A percentile compares a stretch with the other conserved stretches of the same genome.
Evolutionary conservation across 2,329 filamentous ascomycete genomes (phyloP).

Genomic region (Penicillium sp.): DNA sequence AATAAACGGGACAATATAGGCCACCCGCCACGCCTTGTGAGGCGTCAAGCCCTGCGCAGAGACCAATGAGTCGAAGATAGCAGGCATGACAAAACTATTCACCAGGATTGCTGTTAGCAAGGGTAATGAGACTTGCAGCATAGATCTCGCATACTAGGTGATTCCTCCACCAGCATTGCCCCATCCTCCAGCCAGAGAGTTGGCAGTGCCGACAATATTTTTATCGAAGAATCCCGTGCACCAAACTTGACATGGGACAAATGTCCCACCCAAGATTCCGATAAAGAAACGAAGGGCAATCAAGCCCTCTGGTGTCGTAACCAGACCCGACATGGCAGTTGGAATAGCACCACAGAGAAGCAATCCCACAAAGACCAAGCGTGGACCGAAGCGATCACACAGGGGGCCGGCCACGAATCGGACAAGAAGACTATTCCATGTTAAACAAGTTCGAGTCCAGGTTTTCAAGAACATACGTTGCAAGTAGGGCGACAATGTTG

Average conservation of each 20-base stretch:
- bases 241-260: constrained; percentile 73
- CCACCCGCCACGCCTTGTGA: constrained; percentile 73
- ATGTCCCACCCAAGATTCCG: constrained; percentile 41
- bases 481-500: constrained; percentile 75
- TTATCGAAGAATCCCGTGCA: constrained; percentile 90
- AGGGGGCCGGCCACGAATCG: constrained; percentile 71
- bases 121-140: neutral
- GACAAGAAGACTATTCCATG: constrained; percentile 56
- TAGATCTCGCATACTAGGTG: constrained; percentile 55
- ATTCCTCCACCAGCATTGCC: constrained; percentile 86
- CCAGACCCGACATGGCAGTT: constrained; percentile 72
- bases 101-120: constrained; percentile 1
- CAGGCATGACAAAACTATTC: constrained; percentile 75
- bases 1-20: constrained; percentile 77
- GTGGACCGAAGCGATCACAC: constrained; percentile 80
- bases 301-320: constrained; percentile 56
- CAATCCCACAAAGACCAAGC: constrained; percentile 69
- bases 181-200: constrained; percentile 75
- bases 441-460: neutral
- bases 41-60: constrained; percentile 52
- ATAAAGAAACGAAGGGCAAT: constrained; percentile 43
- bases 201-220: constrained; percentile 82
- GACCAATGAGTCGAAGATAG: constrained; percentile 73
- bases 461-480: constrained; percentile 48
- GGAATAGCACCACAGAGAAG: constrained; percentile 75